phyloP scores from a whole-genome alignment of 2,329 filamentous ascomycete species.

The Keithomyces neogunnii region DNA sequence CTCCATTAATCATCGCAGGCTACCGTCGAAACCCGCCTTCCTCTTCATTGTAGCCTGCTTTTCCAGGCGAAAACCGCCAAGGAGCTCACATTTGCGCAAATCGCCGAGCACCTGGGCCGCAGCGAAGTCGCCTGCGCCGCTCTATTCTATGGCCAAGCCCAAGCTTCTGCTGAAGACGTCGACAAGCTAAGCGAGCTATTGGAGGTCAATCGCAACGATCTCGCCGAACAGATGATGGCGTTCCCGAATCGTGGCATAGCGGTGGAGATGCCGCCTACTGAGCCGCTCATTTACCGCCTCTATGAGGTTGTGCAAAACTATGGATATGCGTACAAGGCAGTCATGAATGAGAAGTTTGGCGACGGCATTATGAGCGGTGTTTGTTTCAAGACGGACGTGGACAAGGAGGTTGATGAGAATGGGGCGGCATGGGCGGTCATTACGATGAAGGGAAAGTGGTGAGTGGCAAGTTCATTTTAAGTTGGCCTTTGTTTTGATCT shows the following conservation, averaged over 20 bases:
- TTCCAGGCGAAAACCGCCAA: constrained; percentile 65
- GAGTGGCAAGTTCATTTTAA: constrained; percentile 20
- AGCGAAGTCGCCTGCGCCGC: constrained; percentile 80
- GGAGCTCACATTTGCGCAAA: constrained; percentile 69
- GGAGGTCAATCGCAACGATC: constrained; percentile 43
- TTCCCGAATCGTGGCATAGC: constrained; percentile 75
- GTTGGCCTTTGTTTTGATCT: not conserved
- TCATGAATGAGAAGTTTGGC: constrained; percentile 91
- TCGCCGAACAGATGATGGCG: constrained; percentile 56
- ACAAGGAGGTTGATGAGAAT: constrained; percentile 84
- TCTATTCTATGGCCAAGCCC: constrained; percentile 82
- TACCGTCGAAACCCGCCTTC: constrained; percentile 60
- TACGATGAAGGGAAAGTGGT: constrained; percentile 78
- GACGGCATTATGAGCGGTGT: constrained; percentile 98
- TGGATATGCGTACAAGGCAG: constrained; percentile 89
- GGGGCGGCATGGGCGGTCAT: constrained; percentile 80
- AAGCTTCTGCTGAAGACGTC: constrained; percentile 60
- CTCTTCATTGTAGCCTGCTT: constrained; percentile 60
- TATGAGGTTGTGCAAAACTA: constrained; percentile 97
- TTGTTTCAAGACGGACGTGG: constrained; percentile 79
- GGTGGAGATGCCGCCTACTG: constrained; percentile 27
- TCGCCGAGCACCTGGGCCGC: constrained; percentile 64
- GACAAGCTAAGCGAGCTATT: constrained; percentile 59
- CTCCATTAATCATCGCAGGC: constrained; percentile 32
- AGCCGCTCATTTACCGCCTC: constrained; percentile 65